A percentile compares a stretch with the other conserved stretches of the same genome.
Conservation (phyloP, 257 asterid genomes). For the Ballota nigra region DNA sequence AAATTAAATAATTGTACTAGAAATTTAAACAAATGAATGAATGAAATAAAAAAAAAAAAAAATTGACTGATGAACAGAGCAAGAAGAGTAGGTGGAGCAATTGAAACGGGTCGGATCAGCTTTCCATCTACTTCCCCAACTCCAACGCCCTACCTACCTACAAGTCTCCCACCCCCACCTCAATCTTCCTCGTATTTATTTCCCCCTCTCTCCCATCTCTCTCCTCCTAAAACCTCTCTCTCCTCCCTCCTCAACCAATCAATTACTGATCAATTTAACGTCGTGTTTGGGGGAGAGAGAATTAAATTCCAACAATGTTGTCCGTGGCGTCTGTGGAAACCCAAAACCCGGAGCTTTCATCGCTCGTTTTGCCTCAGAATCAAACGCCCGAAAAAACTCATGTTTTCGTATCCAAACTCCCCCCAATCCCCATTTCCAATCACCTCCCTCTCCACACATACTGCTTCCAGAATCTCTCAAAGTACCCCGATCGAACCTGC, state of each 20-base stretch:
- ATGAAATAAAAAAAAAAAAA: not conserved
- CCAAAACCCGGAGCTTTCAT: slow-evolving; percentile 24
- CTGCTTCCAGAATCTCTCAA: slow-evolving; percentile 44
- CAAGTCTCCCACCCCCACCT: not conserved
- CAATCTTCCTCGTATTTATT: slow-evolving; percentile 20
- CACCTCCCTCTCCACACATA: slow-evolving; percentile 67
- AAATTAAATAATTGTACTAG: not conserved
- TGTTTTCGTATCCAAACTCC: slow-evolving; percentile 61
- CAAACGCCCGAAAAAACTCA: slow-evolving; percentile 27
- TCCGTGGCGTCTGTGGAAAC: slow-evolving; percentile 29
- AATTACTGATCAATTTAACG: not conserved
- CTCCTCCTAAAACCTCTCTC: not conserved
- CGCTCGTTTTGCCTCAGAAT: slow-evolving; percentile 16
- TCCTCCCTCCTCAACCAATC: not conserved
- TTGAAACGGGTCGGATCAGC: slow-evolving; percentile 21
- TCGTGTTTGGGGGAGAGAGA: not conserved
- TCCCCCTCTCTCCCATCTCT: not conserved
- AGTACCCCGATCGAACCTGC: slow-evolving; percentile 46
- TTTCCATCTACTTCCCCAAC: not conserved
- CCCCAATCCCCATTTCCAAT: slow-evolving; percentile 51
- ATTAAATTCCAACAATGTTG: slow-evolving; percentile 17
- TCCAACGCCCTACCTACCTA: slow-evolving; percentile 27
- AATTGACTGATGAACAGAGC: not conserved
- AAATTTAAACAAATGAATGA: not conserved
- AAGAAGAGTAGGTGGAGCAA: slow-evolving; percentile 38